Conservation (phyloP, 1,139 yeast species). For the Suhomyces maxii region DNA sequence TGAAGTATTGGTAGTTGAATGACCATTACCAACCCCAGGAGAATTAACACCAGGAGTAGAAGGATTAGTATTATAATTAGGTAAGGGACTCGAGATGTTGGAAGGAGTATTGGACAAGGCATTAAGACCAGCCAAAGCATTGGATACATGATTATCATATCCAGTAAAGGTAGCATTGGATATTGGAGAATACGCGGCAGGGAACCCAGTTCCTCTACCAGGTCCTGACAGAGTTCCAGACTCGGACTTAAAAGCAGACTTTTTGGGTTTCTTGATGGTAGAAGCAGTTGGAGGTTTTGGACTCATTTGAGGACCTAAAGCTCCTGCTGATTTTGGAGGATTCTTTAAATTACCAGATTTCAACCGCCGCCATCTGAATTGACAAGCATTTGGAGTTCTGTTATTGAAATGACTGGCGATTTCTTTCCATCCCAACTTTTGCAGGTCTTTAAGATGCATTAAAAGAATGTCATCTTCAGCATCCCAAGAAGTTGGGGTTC, state of each 20-base stretch:
- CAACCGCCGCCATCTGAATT: conserved; percentile 75
- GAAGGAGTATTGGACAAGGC: conserved; percentile 45
- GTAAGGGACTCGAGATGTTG: conserved; percentile 33
- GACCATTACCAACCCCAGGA: conserved; percentile 11
- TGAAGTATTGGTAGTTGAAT: background rate
- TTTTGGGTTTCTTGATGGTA: conserved; percentile 24
- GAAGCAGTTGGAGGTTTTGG: conserved; percentile 8
- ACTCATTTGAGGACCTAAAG: conserved; percentile 16
- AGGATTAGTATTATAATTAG: conserved; percentile 22
- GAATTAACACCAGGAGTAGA: conserved; percentile 23
- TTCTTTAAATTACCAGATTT: conserved; percentile 63
- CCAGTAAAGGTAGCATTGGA: conserved; percentile 43
- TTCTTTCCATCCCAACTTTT: conserved; percentile 76
- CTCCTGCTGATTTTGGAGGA: conserved; percentile 49
- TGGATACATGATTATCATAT: conserved; percentile 43
- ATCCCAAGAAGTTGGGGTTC: conserved; percentile 75
- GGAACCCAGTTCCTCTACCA: conserved; percentile 23
- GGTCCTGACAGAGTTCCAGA: conserved; percentile 8
- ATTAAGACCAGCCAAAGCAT: conserved; percentile 49
- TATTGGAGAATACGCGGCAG: conserved; percentile 38
- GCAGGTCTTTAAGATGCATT: conserved; percentile 69
- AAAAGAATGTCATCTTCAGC: conserved; percentile 68
- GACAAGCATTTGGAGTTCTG: conserved; percentile 78
- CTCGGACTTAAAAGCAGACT: conserved; percentile 20
- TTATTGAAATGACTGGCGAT: conserved; percentile 66